Percentiles rank a stretch among this genome's conserved stretches.
phyloP scores from a whole-genome alignment of 495 filamentous ascomycete species.

The Cercophora samala region DNA sequence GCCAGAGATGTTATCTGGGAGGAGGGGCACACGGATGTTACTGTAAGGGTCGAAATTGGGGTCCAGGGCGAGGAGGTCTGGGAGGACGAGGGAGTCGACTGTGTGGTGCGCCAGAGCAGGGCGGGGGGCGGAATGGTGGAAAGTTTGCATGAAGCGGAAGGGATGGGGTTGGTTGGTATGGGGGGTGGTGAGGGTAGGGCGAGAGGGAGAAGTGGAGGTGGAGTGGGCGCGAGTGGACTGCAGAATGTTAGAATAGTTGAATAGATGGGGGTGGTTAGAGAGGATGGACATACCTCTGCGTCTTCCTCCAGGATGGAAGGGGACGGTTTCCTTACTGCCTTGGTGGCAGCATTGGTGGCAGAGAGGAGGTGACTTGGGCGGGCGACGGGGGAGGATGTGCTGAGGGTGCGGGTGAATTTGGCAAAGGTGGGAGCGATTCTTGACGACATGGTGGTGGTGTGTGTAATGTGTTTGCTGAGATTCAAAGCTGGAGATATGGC shows the following conservation, averaged over 20 bases:
- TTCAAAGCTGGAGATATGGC: background rate
- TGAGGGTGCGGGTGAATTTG: constrained; percentile 46
- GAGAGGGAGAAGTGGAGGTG: constrained; percentile 26
- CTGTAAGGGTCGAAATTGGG: constrained; percentile 34
- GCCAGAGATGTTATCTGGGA: constrained; percentile 42
- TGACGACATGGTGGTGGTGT: constrained; percentile 32
- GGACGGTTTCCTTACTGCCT: constrained; percentile 27
- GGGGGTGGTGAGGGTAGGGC: constrained; percentile 26
- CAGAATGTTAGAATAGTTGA: background rate
- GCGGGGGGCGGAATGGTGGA: constrained; percentile 41
- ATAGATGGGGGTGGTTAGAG: background rate
- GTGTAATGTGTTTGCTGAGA: background rate
- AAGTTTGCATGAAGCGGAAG: constrained; percentile 50
- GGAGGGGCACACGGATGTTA: constrained; percentile 44
- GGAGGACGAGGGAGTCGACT: constrained; percentile 44
- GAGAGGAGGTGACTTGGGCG: constrained; percentile 37
- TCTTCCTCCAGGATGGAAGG: constrained; percentile 9
- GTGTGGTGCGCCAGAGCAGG: constrained; percentile 26
- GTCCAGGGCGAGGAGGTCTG: constrained; percentile 27
- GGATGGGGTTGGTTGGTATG: constrained; percentile 20
- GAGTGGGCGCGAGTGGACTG: constrained; percentile 20
- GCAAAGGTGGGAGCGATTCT: constrained; percentile 41
- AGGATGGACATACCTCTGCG: constrained; percentile 25
- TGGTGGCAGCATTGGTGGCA: constrained; percentile 32
- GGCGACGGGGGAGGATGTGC: constrained; percentile 36